Conservation (phyloP, 2,329 filamentous ascomycete genomes). For the Epichloe gansuensis region DNA sequence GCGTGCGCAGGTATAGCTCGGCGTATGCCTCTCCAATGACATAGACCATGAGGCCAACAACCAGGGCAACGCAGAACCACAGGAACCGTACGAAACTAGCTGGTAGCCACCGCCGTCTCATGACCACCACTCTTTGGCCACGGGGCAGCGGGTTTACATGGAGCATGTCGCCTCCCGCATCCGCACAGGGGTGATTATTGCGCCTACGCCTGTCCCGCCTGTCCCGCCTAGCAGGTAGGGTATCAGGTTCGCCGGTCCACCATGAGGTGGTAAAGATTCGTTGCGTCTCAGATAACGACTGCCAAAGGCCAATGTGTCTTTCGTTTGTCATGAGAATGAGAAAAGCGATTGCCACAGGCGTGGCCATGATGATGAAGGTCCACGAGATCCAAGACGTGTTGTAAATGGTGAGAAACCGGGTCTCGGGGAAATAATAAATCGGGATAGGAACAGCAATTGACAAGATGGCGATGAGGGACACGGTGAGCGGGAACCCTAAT, state of each 20-base stretch:
- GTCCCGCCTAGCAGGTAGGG: conserved; percentile 28
- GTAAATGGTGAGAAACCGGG: conserved; percentile 42
- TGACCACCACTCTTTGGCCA: conserved; percentile 23
- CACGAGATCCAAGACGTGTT: conserved; percentile 58
- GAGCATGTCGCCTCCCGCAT: conserved; percentile 26
- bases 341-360: conserved; percentile 54
- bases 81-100: conserved; percentile 56
- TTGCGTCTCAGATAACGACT: conserved; percentile 52
- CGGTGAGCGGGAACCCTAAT: conserved; percentile 51
- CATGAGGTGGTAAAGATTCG: conserved; percentile 53
- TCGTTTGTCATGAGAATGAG: conserved; percentile 50
- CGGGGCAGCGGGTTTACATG: conserved; percentile 14
- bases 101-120: conserved; percentile 44
- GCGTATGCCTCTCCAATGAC: conserved; percentile 57
- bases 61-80: conserved; percentile 54
- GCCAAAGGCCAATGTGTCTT: conserved; percentile 47
- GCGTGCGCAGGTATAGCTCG: conserved; percentile 52
- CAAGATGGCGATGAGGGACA: conserved; percentile 46
- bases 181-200: conserved; percentile 17
- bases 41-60: conserved; percentile 51
- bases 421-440: conserved; percentile 41
- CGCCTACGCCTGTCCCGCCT: conserved; percentile 17
- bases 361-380: conserved; percentile 57
- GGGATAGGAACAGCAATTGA: conserved; percentile 47
- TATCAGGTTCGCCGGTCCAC: conserved; percentile 48